Evolutionary conservation across 2,329 filamentous ascomycete species (phyloP).

Genomic region (Stagonosporopsis cucurbitacearum): DNA sequence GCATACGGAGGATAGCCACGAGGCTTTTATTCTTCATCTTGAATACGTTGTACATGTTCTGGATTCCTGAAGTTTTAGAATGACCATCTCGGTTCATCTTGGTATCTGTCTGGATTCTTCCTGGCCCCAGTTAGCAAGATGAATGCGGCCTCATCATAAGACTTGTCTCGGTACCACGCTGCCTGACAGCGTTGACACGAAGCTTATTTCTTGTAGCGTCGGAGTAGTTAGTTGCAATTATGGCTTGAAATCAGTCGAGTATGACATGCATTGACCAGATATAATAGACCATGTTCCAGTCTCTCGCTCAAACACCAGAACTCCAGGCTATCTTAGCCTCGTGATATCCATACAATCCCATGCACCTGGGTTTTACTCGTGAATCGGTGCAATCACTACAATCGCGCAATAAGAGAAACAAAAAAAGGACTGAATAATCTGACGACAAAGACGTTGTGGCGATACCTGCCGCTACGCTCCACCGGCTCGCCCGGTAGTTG

Average conservation of each 20-base stretch:
- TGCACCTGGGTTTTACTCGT: slow-evolving; percentile 25
- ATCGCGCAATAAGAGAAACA: slow-evolving; percentile 21
- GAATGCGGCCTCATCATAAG: slow-evolving; percentile 33
- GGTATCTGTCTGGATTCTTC: slow-evolving; percentile 28
- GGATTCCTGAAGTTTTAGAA: slow-evolving; percentile 44
- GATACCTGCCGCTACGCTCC: slow-evolving; percentile 39
- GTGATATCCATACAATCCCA: slow-evolving; percentile 38
- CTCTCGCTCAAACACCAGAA: slow-evolving; percentile 37
- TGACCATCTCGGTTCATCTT: slow-evolving; percentile 32
- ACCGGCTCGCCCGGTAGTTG: slow-evolving; percentile 54
- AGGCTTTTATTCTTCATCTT: slow-evolving; percentile 39
- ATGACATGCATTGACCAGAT: slow-evolving; percentile 24
- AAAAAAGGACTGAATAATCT: slow-evolving; percentile 16
- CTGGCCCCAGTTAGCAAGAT: slow-evolving; percentile 23
- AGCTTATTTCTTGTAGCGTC: slow-evolving; percentile 10
- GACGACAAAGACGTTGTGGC: slow-evolving; percentile 23
- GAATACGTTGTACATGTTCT: slow-evolving; percentile 29
- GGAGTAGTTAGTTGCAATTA: slow-evolving; percentile 2
- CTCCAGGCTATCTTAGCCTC: slow-evolving; percentile 35
- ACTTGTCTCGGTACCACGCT: slow-evolving; percentile 33
- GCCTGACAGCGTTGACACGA: slow-evolving; percentile 19
- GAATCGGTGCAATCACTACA: slow-evolving; percentile 21
- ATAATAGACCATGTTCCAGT: slow-evolving; percentile 32
- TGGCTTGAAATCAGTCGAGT: slow-evolving; percentile 21
- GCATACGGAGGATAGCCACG: slow-evolving; percentile 20